phyloP scores from a whole-genome alignment of 441 rosid genomes.

The Arabidopsis hybrid region DNA sequence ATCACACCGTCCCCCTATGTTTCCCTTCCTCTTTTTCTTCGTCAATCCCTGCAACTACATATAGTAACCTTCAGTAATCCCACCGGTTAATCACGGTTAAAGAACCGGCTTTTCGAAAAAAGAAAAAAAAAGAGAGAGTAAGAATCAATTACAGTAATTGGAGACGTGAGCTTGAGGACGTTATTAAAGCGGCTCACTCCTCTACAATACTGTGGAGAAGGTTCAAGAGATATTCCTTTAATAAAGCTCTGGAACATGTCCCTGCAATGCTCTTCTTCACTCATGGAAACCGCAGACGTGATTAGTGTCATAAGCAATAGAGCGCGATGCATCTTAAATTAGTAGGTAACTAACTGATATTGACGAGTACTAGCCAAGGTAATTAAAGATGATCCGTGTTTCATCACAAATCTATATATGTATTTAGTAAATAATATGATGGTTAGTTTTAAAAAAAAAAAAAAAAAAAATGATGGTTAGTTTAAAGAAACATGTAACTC shows the following conservation, averaged over 20 bases:
- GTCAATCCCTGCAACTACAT: conserved; percentile 8
- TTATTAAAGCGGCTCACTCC: conserved; percentile 41
- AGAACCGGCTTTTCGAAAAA: background rate
- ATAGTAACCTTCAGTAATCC: background rate
- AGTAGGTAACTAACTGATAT: background rate
- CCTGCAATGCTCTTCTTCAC: conserved; percentile 34
- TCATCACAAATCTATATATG: conserved; percentile 1
- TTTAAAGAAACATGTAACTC: conserved; percentile 29
- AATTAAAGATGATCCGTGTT: background rate
- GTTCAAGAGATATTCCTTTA: conserved; percentile 17
- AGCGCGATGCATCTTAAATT: conserved; percentile 26
- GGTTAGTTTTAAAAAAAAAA: too few species aligned
- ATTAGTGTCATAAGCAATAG: conserved; percentile 37
- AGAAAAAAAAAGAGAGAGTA: background rate
- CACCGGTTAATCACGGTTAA: background rate
- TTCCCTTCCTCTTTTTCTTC: background rate
- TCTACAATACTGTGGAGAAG: conserved; percentile 39
- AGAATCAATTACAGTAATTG: conserved; percentile 22
- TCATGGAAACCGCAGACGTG: conserved; percentile 28
- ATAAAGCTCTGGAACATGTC: conserved; percentile 30
- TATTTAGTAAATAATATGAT: background rate
- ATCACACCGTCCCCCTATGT: conserved; percentile 21
- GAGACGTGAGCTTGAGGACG: conserved; percentile 35
- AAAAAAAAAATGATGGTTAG: too few species aligned
- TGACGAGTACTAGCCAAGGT: background rate